These are phyloP conservation scores for Parastagonospora nodorum DNA, from an alignment of 2,329 filamentous ascomycete genomes.

Conservation along the genomic window DNA sequence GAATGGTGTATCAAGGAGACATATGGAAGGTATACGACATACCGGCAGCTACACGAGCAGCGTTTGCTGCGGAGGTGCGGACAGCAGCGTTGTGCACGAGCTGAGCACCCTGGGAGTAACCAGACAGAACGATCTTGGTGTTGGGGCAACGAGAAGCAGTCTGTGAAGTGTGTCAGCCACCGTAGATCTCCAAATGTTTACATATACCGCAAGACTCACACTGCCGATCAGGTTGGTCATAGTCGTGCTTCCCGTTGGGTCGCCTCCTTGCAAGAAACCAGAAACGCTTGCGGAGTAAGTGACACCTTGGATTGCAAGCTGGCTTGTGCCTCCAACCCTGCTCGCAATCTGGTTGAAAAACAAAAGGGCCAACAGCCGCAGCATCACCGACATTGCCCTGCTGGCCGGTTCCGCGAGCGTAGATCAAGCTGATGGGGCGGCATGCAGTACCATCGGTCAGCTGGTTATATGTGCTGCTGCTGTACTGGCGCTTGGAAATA, in stretches of 20 bases:
- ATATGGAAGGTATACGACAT: no score
- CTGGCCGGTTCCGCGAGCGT: constrained; percentile 60
- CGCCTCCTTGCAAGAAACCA: constrained; percentile 56
- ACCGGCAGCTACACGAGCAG: constrained; percentile 12
- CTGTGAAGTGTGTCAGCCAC: constrained; percentile 1
- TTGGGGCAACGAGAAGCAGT: constrained; percentile 20
- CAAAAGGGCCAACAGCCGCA: constrained; percentile 51
- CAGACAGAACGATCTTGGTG: constrained; percentile 27
- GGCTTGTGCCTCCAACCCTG: constrained; percentile 47
- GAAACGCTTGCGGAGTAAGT: constrained; percentile 53
- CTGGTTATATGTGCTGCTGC: constrained; percentile 34
- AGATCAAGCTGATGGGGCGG: constrained; percentile 58
- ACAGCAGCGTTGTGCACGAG: constrained; percentile 51
- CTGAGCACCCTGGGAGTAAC: constrained; percentile 43
- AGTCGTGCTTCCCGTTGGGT: constrained; percentile 48
- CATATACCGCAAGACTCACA: constrained; percentile 27
- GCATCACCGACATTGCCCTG: constrained; percentile 56
- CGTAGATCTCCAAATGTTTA: background rate
- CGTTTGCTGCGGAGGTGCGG: constrained; percentile 17
- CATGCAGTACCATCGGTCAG: constrained; percentile 44
- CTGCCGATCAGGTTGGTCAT: constrained; percentile 48
- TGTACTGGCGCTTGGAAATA: constrained; percentile 24
- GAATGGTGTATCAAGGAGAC: no score
- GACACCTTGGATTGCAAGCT: constrained; percentile 61
- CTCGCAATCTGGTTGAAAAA: constrained; percentile 55